These are phyloP conservation scores for Kwoniella europaea DNA, from an alignment of 768 basidiomycete genomes.

Conservation along the genomic window DNA sequence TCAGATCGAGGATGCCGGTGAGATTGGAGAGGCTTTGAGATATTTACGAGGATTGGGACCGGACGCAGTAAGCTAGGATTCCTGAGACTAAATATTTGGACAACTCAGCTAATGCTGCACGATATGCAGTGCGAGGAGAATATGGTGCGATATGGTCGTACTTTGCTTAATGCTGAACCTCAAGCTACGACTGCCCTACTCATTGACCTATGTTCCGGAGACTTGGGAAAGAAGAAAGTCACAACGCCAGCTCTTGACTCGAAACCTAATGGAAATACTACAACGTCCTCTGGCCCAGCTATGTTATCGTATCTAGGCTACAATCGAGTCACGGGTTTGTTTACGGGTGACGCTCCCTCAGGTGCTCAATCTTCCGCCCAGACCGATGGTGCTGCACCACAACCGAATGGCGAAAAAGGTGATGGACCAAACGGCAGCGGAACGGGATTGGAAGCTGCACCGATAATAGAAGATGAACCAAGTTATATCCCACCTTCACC, in stretches of 20 bases:
- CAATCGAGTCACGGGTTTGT: conserved; percentile 64
- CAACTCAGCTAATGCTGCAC: conserved; percentile 5
- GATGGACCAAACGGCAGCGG: conserved; percentile 12
- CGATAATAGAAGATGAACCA: conserved; percentile 23
- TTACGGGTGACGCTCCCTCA: conserved; percentile 56
- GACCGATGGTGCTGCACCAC: conserved; percentile 9
- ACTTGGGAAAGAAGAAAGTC: conserved; percentile 55
- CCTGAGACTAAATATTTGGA: neutral
- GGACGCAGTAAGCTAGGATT: conserved; percentile 67
- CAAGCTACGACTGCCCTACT: conserved; percentile 87
- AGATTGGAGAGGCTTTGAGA: conserved; percentile 76
- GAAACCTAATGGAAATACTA: conserved; percentile 27
- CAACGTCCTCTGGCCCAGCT: conserved; percentile 60
- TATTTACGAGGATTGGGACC: conserved; percentile 81
- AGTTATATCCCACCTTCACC: conserved; percentile 68
- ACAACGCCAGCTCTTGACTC: conserved; percentile 31
- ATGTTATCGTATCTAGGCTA: conserved; percentile 82
- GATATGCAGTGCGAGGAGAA: conserved; percentile 75
- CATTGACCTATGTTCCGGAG: conserved; percentile 85
- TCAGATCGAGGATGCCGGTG: conserved; percentile 87
- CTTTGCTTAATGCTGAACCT: conserved; percentile 79
- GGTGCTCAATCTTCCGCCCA: conserved; percentile 60
- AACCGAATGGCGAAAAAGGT: conserved; percentile 15
- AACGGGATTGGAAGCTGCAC: conserved; percentile 4
- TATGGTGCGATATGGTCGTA: conserved; percentile 83